Conservation (phyloP, 2,329 filamentous ascomycete genomes). For the Grosmannia huntii region DNA sequence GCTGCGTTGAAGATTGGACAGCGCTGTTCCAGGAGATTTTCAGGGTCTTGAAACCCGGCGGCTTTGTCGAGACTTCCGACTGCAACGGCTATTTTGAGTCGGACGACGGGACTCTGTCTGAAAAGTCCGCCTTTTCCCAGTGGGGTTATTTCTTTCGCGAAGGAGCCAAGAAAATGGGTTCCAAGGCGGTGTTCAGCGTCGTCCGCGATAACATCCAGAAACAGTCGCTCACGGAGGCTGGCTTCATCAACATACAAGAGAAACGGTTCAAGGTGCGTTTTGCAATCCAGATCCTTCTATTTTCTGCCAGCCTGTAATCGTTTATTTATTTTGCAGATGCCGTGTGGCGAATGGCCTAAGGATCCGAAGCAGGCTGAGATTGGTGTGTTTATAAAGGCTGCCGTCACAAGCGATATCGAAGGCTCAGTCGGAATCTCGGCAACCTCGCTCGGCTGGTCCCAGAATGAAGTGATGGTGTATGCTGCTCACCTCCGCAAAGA, state of each 20-base stretch:
- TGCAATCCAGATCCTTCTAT: no score
- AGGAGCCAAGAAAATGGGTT: neutral
- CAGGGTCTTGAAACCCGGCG: conserved; percentile 33
- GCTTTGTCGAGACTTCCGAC: conserved; percentile 21
- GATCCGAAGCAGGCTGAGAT: no score
- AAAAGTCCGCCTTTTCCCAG: conserved; percentile 12
- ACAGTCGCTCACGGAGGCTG: conserved; percentile 38
- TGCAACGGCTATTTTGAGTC: conserved; percentile 6
- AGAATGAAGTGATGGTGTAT: conserved; percentile 9
- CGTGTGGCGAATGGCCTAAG: no score
- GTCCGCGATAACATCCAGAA: conserved; percentile 37
- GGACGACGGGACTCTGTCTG: conserved; percentile 15
- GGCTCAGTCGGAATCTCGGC: conserved; percentile 10
- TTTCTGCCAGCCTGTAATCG: no score
- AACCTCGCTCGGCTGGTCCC: conserved; percentile 11
- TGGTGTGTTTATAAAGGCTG: no score
- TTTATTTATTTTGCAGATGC: no score
- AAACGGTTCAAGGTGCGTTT: conserved; percentile 4
- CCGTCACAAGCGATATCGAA: neutral
- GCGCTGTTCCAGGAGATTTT: conserved; percentile 12
- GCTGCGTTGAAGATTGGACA: conserved; percentile 15
- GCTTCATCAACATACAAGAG: conserved; percentile 43
- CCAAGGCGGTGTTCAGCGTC: conserved; percentile 15
- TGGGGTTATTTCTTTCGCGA: conserved; percentile 7
- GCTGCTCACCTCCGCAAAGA: conserved; percentile 10